A percentile compares a stretch with the other conserved stretches of the same genome.
These are phyloP conservation scores for Kwoniella mangroviensis DNA, from an alignment of 768 basidiomycete genomes.

Conservation along the genomic window DNA sequence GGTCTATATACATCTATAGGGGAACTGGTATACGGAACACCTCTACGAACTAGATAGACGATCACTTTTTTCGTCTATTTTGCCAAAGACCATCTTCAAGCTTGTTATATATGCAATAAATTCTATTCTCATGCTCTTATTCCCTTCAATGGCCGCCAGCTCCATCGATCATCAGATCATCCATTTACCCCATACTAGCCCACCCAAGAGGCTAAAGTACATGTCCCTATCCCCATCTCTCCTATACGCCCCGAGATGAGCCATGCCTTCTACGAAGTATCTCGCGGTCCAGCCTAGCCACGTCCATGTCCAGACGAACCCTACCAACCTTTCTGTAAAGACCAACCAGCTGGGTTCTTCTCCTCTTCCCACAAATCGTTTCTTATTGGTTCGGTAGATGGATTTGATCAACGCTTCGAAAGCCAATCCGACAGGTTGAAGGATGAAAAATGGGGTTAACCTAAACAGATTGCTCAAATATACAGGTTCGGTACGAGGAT, in stretches of 20 bases:
- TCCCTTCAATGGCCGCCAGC: no score
- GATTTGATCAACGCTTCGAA: constrained; percentile 43
- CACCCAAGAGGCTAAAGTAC: constrained; percentile 32
- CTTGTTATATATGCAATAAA: no score
- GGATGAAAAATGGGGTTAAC: constrained; percentile 43
- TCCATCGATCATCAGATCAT: constrained; percentile 17
- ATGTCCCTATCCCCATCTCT: constrained; percentile 11
- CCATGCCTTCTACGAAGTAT: constrained; percentile 42
- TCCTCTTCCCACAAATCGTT: background rate
- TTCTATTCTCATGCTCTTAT: no score
- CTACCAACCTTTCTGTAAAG: constrained; percentile 34
- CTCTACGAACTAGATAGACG: no score
- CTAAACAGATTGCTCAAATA: constrained; percentile 17
- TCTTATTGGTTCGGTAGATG: constrained; percentile 25
- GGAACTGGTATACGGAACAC: rapidly evolving
- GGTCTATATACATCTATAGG: no score
- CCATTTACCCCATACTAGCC: constrained; percentile 44
- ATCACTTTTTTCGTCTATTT: no score
- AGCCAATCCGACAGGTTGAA: constrained; percentile 44
- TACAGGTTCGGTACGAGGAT: background rate
- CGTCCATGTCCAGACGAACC: constrained; percentile 47
- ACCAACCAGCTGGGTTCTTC: constrained; percentile 33
- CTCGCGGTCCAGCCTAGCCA: constrained; percentile 48
- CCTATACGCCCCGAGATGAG: constrained; percentile 33
- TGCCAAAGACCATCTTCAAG: no score